phyloP scores from a whole-genome alignment of 805 yeast genomes.

The Peterozyma xylosa region DNA sequence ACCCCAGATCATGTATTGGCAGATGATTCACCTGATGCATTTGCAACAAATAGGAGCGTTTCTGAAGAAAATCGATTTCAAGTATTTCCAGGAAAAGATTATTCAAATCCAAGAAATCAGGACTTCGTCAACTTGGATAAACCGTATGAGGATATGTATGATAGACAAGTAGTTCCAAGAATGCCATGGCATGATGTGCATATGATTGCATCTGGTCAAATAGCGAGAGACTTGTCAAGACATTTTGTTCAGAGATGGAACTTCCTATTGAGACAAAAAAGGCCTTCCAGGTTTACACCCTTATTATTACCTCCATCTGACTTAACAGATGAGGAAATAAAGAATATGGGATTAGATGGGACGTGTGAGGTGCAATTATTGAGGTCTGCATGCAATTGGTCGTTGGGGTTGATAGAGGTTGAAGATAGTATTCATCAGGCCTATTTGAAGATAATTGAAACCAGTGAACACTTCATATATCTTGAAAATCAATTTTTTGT shows the following conservation, averaged over 20 bases:
- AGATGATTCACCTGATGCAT: conserved; percentile 50
- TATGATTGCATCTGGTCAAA: conserved; percentile 90
- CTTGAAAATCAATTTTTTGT: conserved; percentile 94
- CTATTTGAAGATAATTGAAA: conserved; percentile 81
- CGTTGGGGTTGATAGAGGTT: conserved; percentile 75
- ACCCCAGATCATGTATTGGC: conserved; percentile 89
- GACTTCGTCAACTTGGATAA: conserved; percentile 77
- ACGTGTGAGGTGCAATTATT: conserved; percentile 88
- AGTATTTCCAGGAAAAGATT: conserved; percentile 93
- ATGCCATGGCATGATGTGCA: conserved; percentile 99
- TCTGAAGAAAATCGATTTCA: conserved; percentile 34
- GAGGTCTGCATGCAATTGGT: conserved; percentile 91
- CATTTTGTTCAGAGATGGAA: conserved; percentile 99
- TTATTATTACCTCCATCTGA: conserved; percentile 89
- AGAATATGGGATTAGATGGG: conserved; percentile 56
- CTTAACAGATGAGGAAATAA: conserved; percentile 63
- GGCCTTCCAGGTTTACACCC: conserved; percentile 93
- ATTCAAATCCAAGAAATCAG: conserved; percentile 88
- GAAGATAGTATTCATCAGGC: conserved; percentile 93
- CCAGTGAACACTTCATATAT: conserved; percentile 87
- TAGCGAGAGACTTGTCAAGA: conserved; percentile 86
- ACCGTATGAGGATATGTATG: conserved; percentile 90
- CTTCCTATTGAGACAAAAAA: conserved; percentile 81
- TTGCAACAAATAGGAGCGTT: conserved; percentile 12
- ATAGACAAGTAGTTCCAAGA: conserved; percentile 71